phyloP scores from a whole-genome alignment of 768 basidiomycete genomes.

The Russula foetens region DNA sequence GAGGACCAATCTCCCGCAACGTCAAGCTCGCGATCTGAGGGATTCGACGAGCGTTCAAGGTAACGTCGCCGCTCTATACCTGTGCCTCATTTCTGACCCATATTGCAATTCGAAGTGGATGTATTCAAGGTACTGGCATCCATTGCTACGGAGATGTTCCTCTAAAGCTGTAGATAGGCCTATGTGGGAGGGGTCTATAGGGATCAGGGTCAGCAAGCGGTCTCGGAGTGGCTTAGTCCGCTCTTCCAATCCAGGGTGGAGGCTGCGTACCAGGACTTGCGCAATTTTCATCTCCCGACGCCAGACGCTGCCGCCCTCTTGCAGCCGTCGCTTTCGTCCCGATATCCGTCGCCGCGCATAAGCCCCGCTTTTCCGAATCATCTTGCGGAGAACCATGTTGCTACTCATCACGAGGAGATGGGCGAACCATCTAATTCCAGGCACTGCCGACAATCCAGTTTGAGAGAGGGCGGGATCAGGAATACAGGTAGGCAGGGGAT shows the following conservation, averaged over 20 bases:
- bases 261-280: neutral
- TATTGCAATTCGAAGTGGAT: neutral
- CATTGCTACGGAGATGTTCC: neutral
- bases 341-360: neutral
- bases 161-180: neutral
- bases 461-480: neutral
- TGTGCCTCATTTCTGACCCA: neutral
- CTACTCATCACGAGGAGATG: neutral
- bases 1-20: neutral
- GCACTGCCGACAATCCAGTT: neutral
- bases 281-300: neutral
- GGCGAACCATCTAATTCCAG: neutral
- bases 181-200: slow-evolving; percentile 12
- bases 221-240: slow-evolving; percentile 1
- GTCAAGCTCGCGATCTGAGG: neutral
- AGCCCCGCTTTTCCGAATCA: neutral
- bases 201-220: slow-evolving; percentile 3
- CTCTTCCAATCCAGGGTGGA: neutral
- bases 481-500: neutral
- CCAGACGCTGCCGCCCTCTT: neutral
- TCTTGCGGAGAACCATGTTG: neutral
- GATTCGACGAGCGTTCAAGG: neutral
- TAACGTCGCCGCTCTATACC: neutral
- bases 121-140: slow-evolving; percentile 9
- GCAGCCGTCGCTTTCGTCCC: neutral